phyloP scores from a whole-genome alignment of 306 rosid species.

The Vigna radiata region DNA sequence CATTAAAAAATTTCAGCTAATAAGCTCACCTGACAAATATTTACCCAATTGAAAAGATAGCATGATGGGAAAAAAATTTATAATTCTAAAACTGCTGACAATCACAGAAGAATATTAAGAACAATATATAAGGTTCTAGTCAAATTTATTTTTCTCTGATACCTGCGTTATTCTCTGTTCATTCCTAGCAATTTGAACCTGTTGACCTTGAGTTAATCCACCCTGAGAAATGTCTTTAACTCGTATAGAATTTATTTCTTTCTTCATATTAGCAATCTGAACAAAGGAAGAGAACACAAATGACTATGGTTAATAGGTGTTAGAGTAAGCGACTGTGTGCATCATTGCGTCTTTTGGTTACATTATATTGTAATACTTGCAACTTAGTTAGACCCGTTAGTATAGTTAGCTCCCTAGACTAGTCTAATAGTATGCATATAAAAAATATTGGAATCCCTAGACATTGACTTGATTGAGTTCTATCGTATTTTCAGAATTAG shows the following conservation, averaged over 20 bases:
- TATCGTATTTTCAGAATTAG: not conserved
- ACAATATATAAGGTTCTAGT: conserved; percentile 17
- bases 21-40: conserved; percentile 20
- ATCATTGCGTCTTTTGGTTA: not conserved
- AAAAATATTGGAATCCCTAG: not conserved
- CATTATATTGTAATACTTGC: not conserved
- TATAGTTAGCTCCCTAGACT: not conserved
- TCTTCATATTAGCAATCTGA: conserved; percentile 92
- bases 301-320: conserved; percentile 30
- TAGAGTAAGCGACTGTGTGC: not conserved
- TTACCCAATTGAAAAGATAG: conserved; percentile 14
- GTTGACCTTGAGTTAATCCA: conserved; percentile 98
- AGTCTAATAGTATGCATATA: not conserved
- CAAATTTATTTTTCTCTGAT: conserved; percentile 38
- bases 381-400: not conserved
- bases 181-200: conserved; percentile 94
- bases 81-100: conserved; percentile 16
- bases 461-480: not conserved
- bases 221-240: conserved; percentile 97
- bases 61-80: not conserved
- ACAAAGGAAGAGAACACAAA: conserved; percentile 32
- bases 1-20: conserved; percentile 30
- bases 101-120: conserved; percentile 39
- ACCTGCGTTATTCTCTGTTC: conserved; percentile 95
- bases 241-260: conserved; percentile 94